Evolutionary conservation across 2,329 filamentous ascomycete species (phyloP).

Genomic region (Ophiocordyceps camponoti-floridani): DNA sequence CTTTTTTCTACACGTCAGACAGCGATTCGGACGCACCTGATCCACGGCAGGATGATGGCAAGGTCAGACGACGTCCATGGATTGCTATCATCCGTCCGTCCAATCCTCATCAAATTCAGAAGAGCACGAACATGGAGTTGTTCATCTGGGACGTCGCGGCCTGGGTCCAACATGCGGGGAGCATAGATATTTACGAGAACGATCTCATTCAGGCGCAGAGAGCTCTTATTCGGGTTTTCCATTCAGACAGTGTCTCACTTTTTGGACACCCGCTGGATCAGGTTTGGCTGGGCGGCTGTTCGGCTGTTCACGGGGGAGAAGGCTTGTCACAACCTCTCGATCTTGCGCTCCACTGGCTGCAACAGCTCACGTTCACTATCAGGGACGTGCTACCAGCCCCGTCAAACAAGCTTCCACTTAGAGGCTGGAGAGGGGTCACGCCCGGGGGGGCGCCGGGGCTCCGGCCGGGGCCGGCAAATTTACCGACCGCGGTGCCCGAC

Average conservation of each 20-base stretch:
- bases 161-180: constrained; percentile 7
- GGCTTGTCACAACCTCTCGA: constrained; percentile 19
- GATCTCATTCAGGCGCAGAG: constrained; percentile 28
- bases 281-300: constrained; percentile 27
- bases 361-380: constrained; percentile 13
- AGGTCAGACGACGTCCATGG: constrained; percentile 27
- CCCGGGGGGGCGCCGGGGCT: constrained; percentile 1
- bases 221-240: constrained; percentile 20
- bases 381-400: constrained; percentile 18
- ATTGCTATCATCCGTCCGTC: constrained; percentile 27
- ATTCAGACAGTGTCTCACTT: constrained; percentile 7
- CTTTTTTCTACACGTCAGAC: constrained; percentile 28
- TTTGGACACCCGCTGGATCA: constrained; percentile 15
- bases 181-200: constrained; percentile 7
- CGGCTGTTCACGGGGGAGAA: constrained; percentile 4
- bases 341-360: constrained; percentile 19
- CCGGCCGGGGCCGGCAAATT: background rate
- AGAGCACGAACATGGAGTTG: constrained; percentile 22
- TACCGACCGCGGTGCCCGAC: background rate
- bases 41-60: constrained; percentile 4
- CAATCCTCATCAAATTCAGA: constrained; percentile 12
- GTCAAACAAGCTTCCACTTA: constrained; percentile 8
- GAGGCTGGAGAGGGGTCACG: constrained; percentile 20
- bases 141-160: constrained; percentile 34
- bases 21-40: constrained; percentile 1